Evolutionary conservation across 305 asterid genomes (phyloP), one percentile per base, ranked within the genome.

Genomic region (Fraxinus latifolia): DNA sequence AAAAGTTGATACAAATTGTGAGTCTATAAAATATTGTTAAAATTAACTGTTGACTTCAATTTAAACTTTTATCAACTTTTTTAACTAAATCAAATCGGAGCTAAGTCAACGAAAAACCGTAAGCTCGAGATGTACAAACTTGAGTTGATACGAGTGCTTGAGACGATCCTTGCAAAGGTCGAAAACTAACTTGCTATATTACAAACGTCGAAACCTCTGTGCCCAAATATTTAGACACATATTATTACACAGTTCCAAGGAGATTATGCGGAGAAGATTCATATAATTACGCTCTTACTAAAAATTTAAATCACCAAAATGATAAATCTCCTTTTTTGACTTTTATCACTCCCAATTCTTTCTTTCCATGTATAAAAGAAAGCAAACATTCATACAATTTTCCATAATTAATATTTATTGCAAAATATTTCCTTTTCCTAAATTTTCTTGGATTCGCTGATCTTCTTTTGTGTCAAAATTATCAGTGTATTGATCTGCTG

Each of bases 371-470:
- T 55, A 55, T 44, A 75, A 75, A 39, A 75, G 7, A 14, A 3
- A 3, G 32, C 62, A 75, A 55, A 4, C 21, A 4, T 50, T 50
- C 60, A 75, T 75, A 37, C 17, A 42, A 21, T 62, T 25, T 76
- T 76, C 27, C 39, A 29, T 31, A 68, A 68, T 42, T 50, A 17
- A n/a, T 76, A 76, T 76, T 42, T 76, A 76, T 27, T 76, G 42
- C 6, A 27, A 44, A n/a, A 25, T 47, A 14, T 25, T 27, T 27
- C 44, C 53, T 17, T 32, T 33, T 29, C 27, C 83, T 55, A 74
- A 83, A 82, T 80, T 87, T 89, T 87, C 88, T 67, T 84, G 7
- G 81, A 84, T 89, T 87, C 81, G 88, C 82, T 89, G 90, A 89
- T 87, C 90, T 89, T 80, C 89, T 87, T 76, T 68, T 47, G 47